A percentile compares a stretch with the other conserved stretches of the same genome.
These are phyloP conservation scores for Durotheca rogersii DNA, from an alignment of 495 filamentous ascomycete species.

Conservation along the genomic window DNA sequence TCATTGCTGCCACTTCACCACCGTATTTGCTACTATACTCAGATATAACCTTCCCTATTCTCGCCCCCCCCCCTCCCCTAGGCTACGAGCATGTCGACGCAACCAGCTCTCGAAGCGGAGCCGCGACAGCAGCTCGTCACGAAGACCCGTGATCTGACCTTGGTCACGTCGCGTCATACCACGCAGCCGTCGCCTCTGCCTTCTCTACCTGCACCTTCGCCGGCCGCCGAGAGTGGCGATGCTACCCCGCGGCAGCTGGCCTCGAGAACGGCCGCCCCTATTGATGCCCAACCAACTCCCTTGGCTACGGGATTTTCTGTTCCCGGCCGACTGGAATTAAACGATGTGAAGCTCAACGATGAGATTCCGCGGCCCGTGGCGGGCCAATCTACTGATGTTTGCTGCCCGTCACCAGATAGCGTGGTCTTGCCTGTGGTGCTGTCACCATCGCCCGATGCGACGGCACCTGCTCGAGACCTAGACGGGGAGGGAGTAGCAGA, in stretches of 20 bases:
- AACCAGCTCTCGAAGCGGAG: slow-evolving; percentile 2
- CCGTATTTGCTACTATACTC: slow-evolving; percentile 18
- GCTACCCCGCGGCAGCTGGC: slow-evolving; percentile 31
- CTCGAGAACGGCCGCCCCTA: slow-evolving; percentile 30
- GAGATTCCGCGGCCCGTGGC: slow-evolving; percentile 19
- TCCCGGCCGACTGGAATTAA: slow-evolving; percentile 20
- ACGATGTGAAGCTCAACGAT: slow-evolving; percentile 6
- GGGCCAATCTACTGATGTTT: slow-evolving; percentile 16
- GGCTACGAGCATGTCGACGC: slow-evolving; percentile 20
- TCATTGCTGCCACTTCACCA: slow-evolving; percentile 29
- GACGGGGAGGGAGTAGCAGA: slow-evolving; percentile 15
- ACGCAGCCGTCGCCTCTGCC: slow-evolving; percentile 17
- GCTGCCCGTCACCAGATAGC: slow-evolving; percentile 16
- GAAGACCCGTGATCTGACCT: slow-evolving; percentile 30
- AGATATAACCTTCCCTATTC: slow-evolving; percentile 1
- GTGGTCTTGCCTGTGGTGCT: slow-evolving; percentile 9
- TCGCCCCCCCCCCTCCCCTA: slow-evolving; percentile 9
- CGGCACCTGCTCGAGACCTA: slow-evolving; percentile 1
- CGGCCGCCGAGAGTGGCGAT: slow-evolving; percentile 32
- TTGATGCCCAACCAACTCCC: slow-evolving; percentile 38
- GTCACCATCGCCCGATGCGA: slow-evolving; percentile 15
- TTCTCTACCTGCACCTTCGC: slow-evolving; percentile 22
- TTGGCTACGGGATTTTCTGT: slow-evolving; percentile 21
- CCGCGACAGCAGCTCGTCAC: slow-evolving; percentile 18
- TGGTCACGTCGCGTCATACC: slow-evolving; percentile 25